phyloP scores from a whole-genome alignment of 352 stramenopile species.

The Phytophthora sp. region DNA sequence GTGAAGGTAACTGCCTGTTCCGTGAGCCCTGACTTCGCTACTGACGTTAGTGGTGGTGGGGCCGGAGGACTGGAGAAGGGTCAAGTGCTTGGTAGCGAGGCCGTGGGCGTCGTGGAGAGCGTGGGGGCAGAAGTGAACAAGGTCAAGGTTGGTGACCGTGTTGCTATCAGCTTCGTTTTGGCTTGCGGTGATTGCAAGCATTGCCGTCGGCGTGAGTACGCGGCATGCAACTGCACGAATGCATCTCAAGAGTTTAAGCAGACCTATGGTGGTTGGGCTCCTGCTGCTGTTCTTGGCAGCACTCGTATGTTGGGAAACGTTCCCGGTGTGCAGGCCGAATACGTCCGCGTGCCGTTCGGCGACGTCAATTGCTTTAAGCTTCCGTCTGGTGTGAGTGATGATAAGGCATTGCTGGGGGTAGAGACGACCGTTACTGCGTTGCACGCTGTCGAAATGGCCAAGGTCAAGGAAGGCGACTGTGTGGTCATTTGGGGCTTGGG shows the following conservation, averaged over 20 bases:
- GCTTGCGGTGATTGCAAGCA: conserved; percentile 75
- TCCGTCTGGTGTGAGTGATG: conserved; percentile 54
- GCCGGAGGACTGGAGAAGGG: conserved; percentile 54
- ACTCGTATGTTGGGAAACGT: conserved; percentile 62
- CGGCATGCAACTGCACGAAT: conserved; percentile 76
- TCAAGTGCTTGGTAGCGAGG: conserved; percentile 74
- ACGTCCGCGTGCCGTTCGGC: conserved; percentile 72
- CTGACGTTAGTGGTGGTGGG: conserved; percentile 46
- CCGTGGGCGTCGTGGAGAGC: conserved; percentile 63
- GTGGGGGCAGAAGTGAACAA: conserved; percentile 56
- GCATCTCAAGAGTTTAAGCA: conserved; percentile 69
- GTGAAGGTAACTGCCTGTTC: conserved; percentile 72
- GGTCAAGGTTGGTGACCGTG: conserved; percentile 66
- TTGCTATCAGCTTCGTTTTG: conserved; percentile 77
- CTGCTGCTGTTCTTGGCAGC: conserved; percentile 65
- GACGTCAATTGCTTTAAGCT: conserved; percentile 78
- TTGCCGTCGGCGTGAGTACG: conserved; percentile 66
- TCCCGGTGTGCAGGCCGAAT: conserved; percentile 76
- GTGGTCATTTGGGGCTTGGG: conserved; percentile 80
- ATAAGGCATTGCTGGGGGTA: conserved; percentile 70
- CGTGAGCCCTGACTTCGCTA: conserved; percentile 60
- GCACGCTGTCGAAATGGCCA: conserved; percentile 64
- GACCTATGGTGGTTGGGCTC: conserved; percentile 68
- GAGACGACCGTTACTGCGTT: conserved; percentile 66
- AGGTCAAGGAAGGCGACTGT: conserved; percentile 48